These are phyloP conservation scores for Earliella scabrosa DNA, from an alignment of 1,284 basidiomycete genomes.

Conservation along the genomic window DNA sequence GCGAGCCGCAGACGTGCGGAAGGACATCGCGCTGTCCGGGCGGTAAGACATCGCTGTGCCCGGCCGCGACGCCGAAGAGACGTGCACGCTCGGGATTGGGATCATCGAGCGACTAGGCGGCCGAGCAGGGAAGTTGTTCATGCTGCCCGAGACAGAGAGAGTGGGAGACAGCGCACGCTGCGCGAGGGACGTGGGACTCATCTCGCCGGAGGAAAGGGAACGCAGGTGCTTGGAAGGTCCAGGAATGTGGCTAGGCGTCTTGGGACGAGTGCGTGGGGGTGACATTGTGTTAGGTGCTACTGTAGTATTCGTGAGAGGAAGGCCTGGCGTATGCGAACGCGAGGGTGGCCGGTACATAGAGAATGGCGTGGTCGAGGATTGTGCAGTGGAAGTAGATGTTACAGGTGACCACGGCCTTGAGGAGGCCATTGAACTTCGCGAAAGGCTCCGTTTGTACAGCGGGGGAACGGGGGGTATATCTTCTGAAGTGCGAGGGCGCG, in stretches of 20 bases:
- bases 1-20: constrained; percentile 49
- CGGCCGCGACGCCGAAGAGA: constrained; percentile 72
- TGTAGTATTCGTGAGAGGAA: constrained; percentile 5
- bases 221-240: constrained; percentile 54
- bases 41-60: constrained; percentile 72
- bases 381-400: constrained; percentile 72
- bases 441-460: constrained; percentile 62
- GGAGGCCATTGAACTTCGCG: constrained; percentile 75
- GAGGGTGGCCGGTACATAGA: constrained; percentile 37
- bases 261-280: constrained; percentile 61
- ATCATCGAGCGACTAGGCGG: constrained; percentile 84
- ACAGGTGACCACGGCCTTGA: constrained; percentile 82
- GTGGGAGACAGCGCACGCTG: constrained; percentile 68
- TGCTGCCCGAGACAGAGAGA: constrained; percentile 38
- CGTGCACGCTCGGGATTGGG: constrained; percentile 72
- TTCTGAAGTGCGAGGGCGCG: constrained; percentile 37
- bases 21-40: constrained; percentile 57
- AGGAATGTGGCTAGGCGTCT: constrained; percentile 79
- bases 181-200: constrained; percentile 46
- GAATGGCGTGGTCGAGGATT: constrained; percentile 52
- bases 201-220: constrained; percentile 56
- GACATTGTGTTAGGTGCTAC: not conserved
- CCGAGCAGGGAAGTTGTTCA: constrained; percentile 52
- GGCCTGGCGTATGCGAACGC: constrained; percentile 42
- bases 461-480: constrained; percentile 53